Base-by-base conservation (phyloP, 805 yeast species). In the Kazachstania psychrophila region DNA sequence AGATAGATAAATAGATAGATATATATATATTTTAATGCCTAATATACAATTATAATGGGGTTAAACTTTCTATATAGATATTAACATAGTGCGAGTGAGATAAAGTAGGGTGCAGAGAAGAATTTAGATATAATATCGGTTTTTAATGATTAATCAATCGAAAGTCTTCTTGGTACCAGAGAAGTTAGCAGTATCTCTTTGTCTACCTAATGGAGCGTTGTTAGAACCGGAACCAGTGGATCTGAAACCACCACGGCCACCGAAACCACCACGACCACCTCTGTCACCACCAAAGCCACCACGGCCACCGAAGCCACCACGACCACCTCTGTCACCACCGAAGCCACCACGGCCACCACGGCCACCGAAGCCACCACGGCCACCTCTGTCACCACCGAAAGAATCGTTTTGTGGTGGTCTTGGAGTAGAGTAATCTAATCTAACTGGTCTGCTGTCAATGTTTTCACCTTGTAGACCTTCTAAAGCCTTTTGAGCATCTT, bases 391-490 rank as follows among this genome's bases (percentile, higher is more conserved):
- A 55, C 69, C 67, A 51, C 66, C 54, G 44, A 29, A 40, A 39
- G 69, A 66, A 47, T 61, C 61, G 55, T 57, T 59, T 54, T 60
- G 61, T 47, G 81, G 87, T 47, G 81, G 87, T 63, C 80, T 82
- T 64, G 98, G 97, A 39, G 95, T 76, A 36, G 96, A 84, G 75
- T 62, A 92, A 68, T 92, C 98, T 50, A 92, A 73, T 73, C 98
- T 83, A 56, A 92, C 82, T 44, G 96, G 76, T 70, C 98, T 79
- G 51, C 94, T 95, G 46, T 77, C 87, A 53, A 92, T 72, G 69
- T 77, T 75, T 64, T 79, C 81, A 61, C 97, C 97, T 62, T 85
- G 83, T 66, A 87, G 65, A 40, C 82, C 88, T 47, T 80, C 86
- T 46, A 83, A 67, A 39, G 97, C 97, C 44, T 78, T 74, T 65